Base-by-base conservation (phyloP, 148 eudicot genomes). In the Rhododendron mucronatum region DNA sequence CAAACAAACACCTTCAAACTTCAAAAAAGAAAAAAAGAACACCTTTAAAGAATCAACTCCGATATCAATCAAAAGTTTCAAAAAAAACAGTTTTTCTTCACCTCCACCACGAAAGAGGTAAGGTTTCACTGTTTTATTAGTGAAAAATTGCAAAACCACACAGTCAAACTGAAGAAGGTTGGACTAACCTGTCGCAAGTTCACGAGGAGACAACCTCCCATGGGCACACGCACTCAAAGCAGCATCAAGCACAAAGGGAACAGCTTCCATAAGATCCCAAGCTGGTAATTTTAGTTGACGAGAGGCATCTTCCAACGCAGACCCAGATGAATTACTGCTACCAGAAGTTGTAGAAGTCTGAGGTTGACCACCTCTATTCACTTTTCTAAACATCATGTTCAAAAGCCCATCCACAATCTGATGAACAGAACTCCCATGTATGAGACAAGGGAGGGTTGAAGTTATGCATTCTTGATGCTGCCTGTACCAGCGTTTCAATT, bases 241-340 rank as follows among this genome's bases (percentile, higher is more conserved):
- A 85, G 98, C 98, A 89, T 97, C 98, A 83, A 97, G 92, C 61
- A 93, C 99, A 84, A 94, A 95, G 30, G 99, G 99, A 88, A 95
- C 93, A 88, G 98, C 99, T 88, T 97, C 99, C 71, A 97, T 82
- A 88, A 97, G 90, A 88, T 97, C 99, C 99, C 99, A 97, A 9
- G 98, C 98, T 82, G 99, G 99, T 77, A 97, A 71, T 78, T 92
- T 94, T 81, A 95, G 93, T 61, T 91, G 92, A 77, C 89, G 91
- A 86, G 90, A 86, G 76, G 87, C 87, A 84, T 97, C 99, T 83
- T 95, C 99, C 35, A 86, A 71, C 21, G 90, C 91, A 84, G 93
- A 89, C 33, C 90, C 92, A 76, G 96, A 93, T 44, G 99, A 95
- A 84, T 81, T 95, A 88, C 95, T 97, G 88, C 96, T 94, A 80